These are phyloP conservation scores for Geoglossum glabrum DNA, from an alignment of 495 filamentous ascomycete species.

Conservation along the genomic window DNA sequence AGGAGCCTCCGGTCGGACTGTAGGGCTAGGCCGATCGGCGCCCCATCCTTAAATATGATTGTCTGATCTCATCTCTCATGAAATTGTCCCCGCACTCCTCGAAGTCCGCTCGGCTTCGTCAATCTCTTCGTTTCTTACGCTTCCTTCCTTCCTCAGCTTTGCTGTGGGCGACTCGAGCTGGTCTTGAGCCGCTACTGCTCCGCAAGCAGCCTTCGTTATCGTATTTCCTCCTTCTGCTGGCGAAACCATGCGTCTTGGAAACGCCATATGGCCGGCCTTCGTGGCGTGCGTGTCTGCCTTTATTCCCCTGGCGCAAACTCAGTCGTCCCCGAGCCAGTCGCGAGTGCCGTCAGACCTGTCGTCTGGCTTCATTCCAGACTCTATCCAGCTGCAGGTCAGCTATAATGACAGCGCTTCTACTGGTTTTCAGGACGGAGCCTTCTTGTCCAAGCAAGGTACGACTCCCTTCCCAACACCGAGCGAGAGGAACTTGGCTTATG, in stretches of 20 bases:
- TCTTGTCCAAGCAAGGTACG: background rate
- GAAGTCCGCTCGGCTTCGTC: too few species aligned
- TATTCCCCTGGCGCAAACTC: background rate
- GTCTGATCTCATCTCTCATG: background rate
- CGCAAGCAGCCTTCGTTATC: too few species aligned
- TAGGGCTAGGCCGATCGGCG: too few species aligned
- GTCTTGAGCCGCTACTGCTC: too few species aligned
- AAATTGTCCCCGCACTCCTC: background rate
- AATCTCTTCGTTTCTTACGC: too few species aligned
- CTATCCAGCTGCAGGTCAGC: background rate
- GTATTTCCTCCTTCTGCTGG: background rate
- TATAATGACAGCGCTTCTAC: background rate
- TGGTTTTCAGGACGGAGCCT: background rate
- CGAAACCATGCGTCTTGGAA: background rate
- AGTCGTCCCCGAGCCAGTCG: background rate
- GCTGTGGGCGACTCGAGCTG: too few species aligned
- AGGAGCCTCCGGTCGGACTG: background rate
- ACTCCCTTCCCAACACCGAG: background rate
- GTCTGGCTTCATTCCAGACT: background rate
- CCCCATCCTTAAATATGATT: too few species aligned
- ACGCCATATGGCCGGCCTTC: background rate
- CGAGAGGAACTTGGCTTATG: background rate
- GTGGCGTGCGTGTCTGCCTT: background rate
- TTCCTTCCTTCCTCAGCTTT: too few species aligned
- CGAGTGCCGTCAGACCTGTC: background rate